These are phyloP conservation scores for Kwoniella mangroviensis DNA, from an alignment of 768 basidiomycete genomes.

Conservation along the genomic window DNA sequence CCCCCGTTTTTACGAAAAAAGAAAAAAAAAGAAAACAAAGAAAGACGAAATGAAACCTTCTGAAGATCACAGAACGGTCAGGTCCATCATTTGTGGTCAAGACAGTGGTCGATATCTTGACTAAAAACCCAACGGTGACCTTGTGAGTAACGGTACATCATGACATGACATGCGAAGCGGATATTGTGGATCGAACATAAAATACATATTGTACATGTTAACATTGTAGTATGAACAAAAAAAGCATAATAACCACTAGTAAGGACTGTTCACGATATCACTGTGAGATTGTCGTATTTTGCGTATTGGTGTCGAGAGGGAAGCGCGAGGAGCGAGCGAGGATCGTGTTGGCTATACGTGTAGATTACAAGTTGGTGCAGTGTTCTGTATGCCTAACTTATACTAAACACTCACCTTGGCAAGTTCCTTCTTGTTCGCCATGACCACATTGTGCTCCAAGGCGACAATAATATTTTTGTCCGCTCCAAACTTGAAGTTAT, in stretches of 20 bases:
- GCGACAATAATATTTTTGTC: conserved; percentile 98
- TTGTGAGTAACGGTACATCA: too few species aligned
- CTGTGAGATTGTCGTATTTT: conserved; percentile 43
- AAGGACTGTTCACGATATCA: conserved; percentile 52
- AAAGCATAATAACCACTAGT: conserved; percentile 8
- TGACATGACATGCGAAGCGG: too few species aligned
- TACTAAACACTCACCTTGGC: conserved; percentile 68
- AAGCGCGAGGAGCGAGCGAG: conserved; percentile 41
- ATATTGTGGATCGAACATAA: background rate
- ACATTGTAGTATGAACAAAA: background rate
- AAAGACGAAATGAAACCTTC: too few species aligned
- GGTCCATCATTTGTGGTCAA: too few species aligned
- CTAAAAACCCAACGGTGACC: too few species aligned
- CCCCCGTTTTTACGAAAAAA: too few species aligned
- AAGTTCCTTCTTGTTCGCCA: conserved; percentile 90
- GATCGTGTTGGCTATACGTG: conserved; percentile 36
- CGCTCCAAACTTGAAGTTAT: conserved; percentile 96
- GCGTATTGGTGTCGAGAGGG: conserved; percentile 40
- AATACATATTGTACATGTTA: conserved; percentile 2
- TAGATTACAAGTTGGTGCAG: conserved; percentile 1
- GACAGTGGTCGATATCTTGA: too few species aligned
- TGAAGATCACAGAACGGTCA: too few species aligned
- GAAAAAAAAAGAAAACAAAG: too few species aligned
- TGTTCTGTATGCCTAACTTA: background rate
- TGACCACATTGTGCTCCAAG: conserved; percentile 87